Evolutionary conservation across 768 basidiomycete species (phyloP), one percentile per base, ranked within the genome.

Genomic region (Leccinum olivaceopallidum): DNA sequence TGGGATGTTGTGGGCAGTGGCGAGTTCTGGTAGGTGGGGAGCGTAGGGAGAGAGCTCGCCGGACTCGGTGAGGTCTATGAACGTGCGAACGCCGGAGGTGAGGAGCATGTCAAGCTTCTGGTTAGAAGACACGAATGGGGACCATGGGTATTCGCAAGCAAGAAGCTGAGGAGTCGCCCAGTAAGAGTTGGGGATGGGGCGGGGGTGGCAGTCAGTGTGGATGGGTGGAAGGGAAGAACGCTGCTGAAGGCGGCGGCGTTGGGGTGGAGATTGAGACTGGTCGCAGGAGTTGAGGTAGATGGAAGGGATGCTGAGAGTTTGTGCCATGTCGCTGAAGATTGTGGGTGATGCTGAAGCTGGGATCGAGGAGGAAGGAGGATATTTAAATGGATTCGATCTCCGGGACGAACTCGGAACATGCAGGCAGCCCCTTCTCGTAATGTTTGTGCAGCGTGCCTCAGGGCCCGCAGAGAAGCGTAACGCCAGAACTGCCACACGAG

Each of bases 101-200:
- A 92, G 83, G 55, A 92, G 80, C 0, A 84, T 83, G 75, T 90
- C 89, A 63, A 92, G 81, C 68, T 92, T 91, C 62, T 88, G 87
- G 57, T 79, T 80, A 61, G 78, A 75, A 0, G 63, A 55, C 71
- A 81, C 78, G 60, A 79, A 81, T 5, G 87, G 88, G 18, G 83
- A 76, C 85, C 87, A 92, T 1, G 90, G 90, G 72, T 91, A 92
- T 69, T 92, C 90, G 81, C 89, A 91, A 0, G 90, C 90, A 57
- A 91, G 79, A 37, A 92, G 81, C 12, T 79, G 74, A 0, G 85
- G 80, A 0, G 89, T 90, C 0, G 89, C 90, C 90, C 90, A 92
- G 77, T 92, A 92, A 0, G 87, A 89, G 74, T 92, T 92, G n/a
- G 88, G 88, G 68, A 92, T 85, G 30, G 90, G 90, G 1, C 87